A percentile compares a stretch with the other conserved stretches of the same genome.
Evolutionary conservation across 768 basidiomycete species (phyloP).

Genomic region (Lyophyllum shimeji): DNA sequence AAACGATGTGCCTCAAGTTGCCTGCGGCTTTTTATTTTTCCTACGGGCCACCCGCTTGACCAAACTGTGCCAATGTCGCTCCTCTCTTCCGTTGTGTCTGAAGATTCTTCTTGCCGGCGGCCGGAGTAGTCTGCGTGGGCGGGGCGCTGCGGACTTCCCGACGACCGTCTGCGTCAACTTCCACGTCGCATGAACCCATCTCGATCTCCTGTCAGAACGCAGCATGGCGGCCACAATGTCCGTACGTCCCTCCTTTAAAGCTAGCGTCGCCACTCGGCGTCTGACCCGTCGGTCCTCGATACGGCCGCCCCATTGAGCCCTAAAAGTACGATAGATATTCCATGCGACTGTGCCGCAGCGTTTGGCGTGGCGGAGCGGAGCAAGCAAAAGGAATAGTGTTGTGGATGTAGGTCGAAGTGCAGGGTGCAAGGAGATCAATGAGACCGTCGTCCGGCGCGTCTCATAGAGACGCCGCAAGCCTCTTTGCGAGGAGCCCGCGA

Average conservation of each 20-base stretch:
- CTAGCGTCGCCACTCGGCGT: constrained; percentile 56
- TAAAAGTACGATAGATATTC: constrained; percentile 43
- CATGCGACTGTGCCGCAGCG: constrained; percentile 57
- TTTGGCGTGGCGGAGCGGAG: constrained; percentile 45
- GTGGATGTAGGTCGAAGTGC: constrained; percentile 54
- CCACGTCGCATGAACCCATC: constrained; percentile 18
- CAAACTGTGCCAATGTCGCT: constrained; percentile 28
- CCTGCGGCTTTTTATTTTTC: constrained; percentile 10
- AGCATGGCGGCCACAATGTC: constrained; percentile 43
- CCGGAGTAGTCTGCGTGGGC: constrained; percentile 14
- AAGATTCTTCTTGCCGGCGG: constrained; percentile 27
- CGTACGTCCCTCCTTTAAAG: constrained; percentile 62
- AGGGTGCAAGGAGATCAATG: constrained; percentile 45
- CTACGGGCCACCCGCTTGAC: constrained; percentile 16
- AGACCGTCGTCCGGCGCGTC: constrained; percentile 41
- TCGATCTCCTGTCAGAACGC: constrained; percentile 12
- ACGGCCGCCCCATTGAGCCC: constrained; percentile 51
- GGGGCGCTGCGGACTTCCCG: constrained; percentile 13
- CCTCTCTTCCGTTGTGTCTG: constrained; percentile 30
- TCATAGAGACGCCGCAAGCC: constrained; percentile 45
- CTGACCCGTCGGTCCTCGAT: constrained; percentile 59
- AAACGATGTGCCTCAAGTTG: neutral
- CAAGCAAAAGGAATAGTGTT: constrained; percentile 60
- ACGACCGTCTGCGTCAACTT: constrained; percentile 16
- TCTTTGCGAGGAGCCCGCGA: constrained; percentile 27